Evolutionary conservation across 768 basidiomycete species (phyloP), one percentile per base, ranked within the genome.

Genomic region (Pseudohyphozyma bogoriensis): DNA sequence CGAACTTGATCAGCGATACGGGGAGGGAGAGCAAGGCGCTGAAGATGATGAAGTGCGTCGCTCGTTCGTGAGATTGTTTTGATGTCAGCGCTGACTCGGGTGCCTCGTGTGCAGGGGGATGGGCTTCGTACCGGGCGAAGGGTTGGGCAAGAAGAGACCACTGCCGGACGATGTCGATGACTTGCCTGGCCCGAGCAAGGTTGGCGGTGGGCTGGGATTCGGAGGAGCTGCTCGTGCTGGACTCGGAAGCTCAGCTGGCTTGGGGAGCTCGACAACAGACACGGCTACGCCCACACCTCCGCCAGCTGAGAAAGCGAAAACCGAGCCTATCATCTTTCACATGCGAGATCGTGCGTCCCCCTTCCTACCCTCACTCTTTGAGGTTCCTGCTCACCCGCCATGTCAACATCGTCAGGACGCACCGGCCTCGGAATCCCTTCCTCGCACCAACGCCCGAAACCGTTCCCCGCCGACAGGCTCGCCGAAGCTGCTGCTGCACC

Each of bases 111-210:
- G n/a, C 54, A 65, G 64, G 22, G 58, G 55, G 39, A 70, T 70
- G 69, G 69, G 69, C 5, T 70, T 68, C 60, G 66, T 55, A 33
- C 69, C 69, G 15, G 69, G 69, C 22, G 64, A 70, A 15, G 67
- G 67, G 40, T 53, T 70, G 29, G 69, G 69, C 24, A 59, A 47
- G 24, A 32, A 32, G 28, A 37, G 31, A 8, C 24, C 32, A 12
- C 13, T 2, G 22, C 18, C 8, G 12, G 22, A 24, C 11, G 37
- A 22, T 39, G 22, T 31, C 11, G 37, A 22, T 39, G 44, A n/a
- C 11, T 24, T 16, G 4, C 16, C 51, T 18, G 33, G 28, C 24
- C 18, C 36, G 28, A 18, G 39, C 11, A 26, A 10, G 18, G 28
- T 45, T 13, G 35, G 39, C 8, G 56, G 64, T 10, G 56, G 58